phyloP scores from a whole-genome alignment of 31 red algal species.

The Asparagopsis taxiformis region DNA sequence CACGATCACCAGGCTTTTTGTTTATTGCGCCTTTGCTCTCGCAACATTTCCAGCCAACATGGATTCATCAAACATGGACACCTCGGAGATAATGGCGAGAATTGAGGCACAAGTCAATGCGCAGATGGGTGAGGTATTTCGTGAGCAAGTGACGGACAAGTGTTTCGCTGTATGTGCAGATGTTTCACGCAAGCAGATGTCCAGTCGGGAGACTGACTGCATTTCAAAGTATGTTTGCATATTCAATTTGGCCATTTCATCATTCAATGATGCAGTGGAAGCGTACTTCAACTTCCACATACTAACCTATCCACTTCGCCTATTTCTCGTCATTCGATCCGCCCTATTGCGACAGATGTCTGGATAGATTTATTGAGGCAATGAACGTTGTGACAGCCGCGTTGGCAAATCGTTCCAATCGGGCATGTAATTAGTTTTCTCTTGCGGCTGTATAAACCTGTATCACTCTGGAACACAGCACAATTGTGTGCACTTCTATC shows the following conservation, averaged over 20 bases:
- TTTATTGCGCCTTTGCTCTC: too few relatives aligned
- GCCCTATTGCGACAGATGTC: conserved; percentile 10
- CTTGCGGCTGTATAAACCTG: too few relatives aligned
- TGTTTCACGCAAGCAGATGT: conserved; percentile 44
- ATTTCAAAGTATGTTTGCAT: conserved; percentile 27
- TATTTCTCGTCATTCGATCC: background rate
- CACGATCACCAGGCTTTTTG: too few relatives aligned
- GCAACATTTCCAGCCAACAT: too few relatives aligned
- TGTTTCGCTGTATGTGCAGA: conserved; percentile 54
- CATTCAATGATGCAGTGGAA: background rate
- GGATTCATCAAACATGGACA: conserved; percentile 9
- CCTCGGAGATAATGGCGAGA: conserved; percentile 53
- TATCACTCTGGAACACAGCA: too few relatives aligned
- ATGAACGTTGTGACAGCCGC: conserved; percentile 66
- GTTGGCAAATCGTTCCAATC: conserved; percentile 37
- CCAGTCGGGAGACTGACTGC: conserved; percentile 49
- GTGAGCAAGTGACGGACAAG: conserved; percentile 72
- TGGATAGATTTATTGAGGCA: conserved; percentile 49
- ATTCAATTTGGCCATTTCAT: background rate
- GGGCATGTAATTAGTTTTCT: too few relatives aligned
- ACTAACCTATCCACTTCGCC: background rate
- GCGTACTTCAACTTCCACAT: background rate
- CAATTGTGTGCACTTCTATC: too few relatives aligned
- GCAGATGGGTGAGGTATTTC: conserved; percentile 52
- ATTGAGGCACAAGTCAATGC: conserved; percentile 72